Base-by-base conservation (phyloP, 176 grass and related monocot species). In the Thalia dealbata region DNA sequence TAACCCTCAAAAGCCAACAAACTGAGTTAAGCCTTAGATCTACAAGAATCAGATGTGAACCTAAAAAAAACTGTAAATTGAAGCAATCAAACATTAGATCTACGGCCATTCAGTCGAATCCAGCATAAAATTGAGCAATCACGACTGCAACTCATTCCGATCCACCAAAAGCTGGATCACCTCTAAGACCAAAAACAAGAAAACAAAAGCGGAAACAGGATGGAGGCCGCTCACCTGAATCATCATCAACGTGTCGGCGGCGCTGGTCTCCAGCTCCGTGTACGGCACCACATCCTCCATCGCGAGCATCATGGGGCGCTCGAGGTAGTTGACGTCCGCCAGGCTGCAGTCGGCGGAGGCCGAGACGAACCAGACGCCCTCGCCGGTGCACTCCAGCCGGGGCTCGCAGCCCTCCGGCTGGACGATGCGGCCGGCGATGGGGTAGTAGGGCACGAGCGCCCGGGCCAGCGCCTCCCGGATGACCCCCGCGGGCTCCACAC, bases 341-440 rank as follows among this genome's bases (percentile, higher is more conserved):
- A 91, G 73, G 21, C 82, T 65, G 50, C 76, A 80, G 41, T 91
- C 79, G 9, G 76, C 88, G 1, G 77, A 68, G 23, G 85, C 85
- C 76, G 77, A 79, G 8, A 91, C 88, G 3, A 91, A 91, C 79
- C 80, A 78, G 8, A 91, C 82, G 0, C 88, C 88, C 42, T 91
- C 73, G 1, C 79, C 79, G 18, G 85, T 91, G 85, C 88, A 91
- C 24, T 88, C 88, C 18, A 88, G 54, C 58, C 75, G 67, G 6
- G 85, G 72, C 73, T 81, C 83, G 30, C 86, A 76, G 0, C 73
- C 77, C 8, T 35, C 18, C 14, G 22, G 55, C 56, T 83, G 82
- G 23, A 78, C 28, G 3, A 91, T 81, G 43, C 85, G 76, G 14
- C 89, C 89, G 25, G 89, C 85, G 44, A 91, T 26, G 14, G 85